Base-by-base conservation (phyloP, 2,329 filamentous ascomycete species). In the Nigrospora osmanthi region DNA sequence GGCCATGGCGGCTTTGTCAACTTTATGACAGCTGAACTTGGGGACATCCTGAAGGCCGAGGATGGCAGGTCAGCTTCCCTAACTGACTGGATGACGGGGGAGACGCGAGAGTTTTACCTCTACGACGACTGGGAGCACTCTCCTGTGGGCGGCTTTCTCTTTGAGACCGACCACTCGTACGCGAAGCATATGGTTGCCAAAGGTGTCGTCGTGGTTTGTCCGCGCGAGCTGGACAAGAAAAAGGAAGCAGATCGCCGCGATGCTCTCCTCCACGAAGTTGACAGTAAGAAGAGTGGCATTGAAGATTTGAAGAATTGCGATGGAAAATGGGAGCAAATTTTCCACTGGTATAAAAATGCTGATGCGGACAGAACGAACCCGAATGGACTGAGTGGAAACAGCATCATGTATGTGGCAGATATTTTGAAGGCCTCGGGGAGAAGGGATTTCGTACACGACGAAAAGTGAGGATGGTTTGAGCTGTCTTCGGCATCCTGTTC, bases 1-100 rank as follows among this genome's bases (percentile, higher is more conserved):
- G 46, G 46, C 12, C 46, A 48, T 19, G 46, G 46, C 4, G 46
- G 46, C 12, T 48, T 48, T 31, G 35, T 45, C 43, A 48, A 48
- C 39, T 48, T 28, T 35, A 33, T 45, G 31, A 28, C 35, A 3
- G 23, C 42, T 6, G 28, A 45, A 17, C 11, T 48, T 15, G 43
- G 42, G 4, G n/a, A 39, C 4, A 23, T 28, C n/a, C 9, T 28
- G 9, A 17, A 41, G 28, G 14, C 35, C 11, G 16, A 7, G 14
- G 13, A 11, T 6, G 15, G 37, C 10, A 55, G 40, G 14, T 47
- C 47, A 11, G 23, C 23, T 28, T 47, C 40, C 13, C 47, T 52
- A 35, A 52, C 49, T 6, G 41, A 40, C 17, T 52, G 49, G 50
- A 14, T 41, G 15, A 42, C 48, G 23, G 43, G 45, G 23, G 40